These are phyloP conservation scores for Ogataea nakhonphanomensis DNA, from an alignment of 805 yeast genomes.

Conservation along the genomic window DNA sequence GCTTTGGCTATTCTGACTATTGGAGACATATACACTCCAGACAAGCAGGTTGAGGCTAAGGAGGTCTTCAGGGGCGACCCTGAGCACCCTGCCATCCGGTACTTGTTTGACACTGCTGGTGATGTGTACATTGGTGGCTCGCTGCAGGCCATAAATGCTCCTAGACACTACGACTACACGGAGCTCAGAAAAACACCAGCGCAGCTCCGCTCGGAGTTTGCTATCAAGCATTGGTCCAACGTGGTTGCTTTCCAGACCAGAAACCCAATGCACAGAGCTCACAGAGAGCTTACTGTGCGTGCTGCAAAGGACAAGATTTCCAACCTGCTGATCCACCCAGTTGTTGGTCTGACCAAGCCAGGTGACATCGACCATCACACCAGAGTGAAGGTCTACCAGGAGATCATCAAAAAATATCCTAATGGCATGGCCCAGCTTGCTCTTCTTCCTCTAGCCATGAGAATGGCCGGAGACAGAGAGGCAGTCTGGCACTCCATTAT, in stretches of 20 bases:
- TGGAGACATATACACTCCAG: constrained; percentile 74
- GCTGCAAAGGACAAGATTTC: constrained; percentile 94
- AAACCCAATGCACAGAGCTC: constrained; percentile 99
- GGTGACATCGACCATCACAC: constrained; percentile 98
- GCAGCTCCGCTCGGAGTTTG: constrained; percentile 82
- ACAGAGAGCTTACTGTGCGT: constrained; percentile 90
- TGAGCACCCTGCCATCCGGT: constrained; percentile 89
- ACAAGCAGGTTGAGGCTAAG: constrained; percentile 75
- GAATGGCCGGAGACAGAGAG: constrained; percentile 99
- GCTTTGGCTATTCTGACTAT: constrained; percentile 80
- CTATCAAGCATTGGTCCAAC: constrained; percentile 75
- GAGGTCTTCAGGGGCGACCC: constrained; percentile 94
- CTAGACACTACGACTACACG: constrained; percentile 87
- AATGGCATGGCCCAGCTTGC: constrained; percentile 90
- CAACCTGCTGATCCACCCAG: constrained; percentile 90
- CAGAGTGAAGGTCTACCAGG: constrained; percentile 92
- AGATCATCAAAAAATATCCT: constrained; percentile 88
- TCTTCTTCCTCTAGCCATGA: constrained; percentile 90
- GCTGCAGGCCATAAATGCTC: constrained; percentile 76
- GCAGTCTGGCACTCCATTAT: constrained; percentile 98
- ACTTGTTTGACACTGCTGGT: constrained; percentile 69
- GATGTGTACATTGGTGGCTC: constrained; percentile 87
- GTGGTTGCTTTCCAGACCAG: constrained; percentile 97
- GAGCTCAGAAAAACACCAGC: constrained; percentile 87
- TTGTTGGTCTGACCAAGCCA: constrained; percentile 94